Evolutionary conservation across 257 asterid genomes (phyloP).

Genomic region (Solanum gandarillasii): DNA sequence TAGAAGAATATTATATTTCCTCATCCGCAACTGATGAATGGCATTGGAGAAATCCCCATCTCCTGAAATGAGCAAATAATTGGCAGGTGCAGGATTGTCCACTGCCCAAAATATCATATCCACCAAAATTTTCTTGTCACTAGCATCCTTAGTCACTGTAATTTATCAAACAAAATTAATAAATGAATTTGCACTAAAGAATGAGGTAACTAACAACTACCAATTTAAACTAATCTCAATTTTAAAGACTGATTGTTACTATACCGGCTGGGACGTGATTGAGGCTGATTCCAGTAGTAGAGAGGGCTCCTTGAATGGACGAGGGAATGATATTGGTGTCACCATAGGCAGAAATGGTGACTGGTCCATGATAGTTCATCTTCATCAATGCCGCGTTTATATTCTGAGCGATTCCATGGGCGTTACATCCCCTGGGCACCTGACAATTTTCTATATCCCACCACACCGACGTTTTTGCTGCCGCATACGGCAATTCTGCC

Average conservation of each 20-base stretch:
- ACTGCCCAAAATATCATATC: constrained; percentile 55
- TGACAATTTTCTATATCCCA: constrained; percentile 94
- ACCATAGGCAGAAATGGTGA: constrained; percentile 68
- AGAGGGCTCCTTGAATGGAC: constrained; percentile 48
- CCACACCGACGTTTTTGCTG: constrained; percentile 77
- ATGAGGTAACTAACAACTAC: neutral
- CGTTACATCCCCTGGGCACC: constrained; percentile 55
- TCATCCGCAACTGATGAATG: constrained; percentile 43
- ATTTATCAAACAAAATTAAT: neutral
- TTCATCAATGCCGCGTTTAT: constrained; percentile 64
- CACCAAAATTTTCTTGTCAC: constrained; percentile 39
- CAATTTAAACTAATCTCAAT: neutral
- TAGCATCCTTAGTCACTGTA: constrained; percentile 40
- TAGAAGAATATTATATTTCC: constrained; percentile 39
- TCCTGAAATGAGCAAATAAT: constrained; percentile 43
- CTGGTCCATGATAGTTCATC: constrained; percentile 69
- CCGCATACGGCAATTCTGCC: constrained; percentile 56
- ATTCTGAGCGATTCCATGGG: constrained; percentile 72
- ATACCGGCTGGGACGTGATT: constrained; percentile 82
- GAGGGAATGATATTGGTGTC: constrained; percentile 53
- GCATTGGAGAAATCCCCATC: constrained; percentile 48
- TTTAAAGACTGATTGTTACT: neutral
- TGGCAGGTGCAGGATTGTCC: constrained; percentile 55
- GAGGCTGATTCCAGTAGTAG: constrained; percentile 76
- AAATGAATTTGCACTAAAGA: neutral